Base-by-base conservation (phyloP, 2,329 filamentous ascomycete genomes). In the Apiospora arundinis region DNA sequence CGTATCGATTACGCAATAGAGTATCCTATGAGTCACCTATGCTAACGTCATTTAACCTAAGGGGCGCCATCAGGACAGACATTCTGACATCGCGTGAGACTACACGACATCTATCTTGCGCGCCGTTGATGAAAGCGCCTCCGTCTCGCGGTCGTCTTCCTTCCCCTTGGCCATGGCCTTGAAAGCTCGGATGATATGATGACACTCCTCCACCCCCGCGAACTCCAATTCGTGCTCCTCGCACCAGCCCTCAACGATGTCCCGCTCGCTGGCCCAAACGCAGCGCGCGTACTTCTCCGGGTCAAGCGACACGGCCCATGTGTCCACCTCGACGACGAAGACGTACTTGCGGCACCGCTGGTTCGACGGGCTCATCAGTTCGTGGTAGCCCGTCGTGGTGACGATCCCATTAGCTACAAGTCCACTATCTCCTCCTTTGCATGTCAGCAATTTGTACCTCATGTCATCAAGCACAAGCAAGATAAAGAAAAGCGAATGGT, bases 341-440 rank as follows among this genome's bases (percentile, higher is more conserved):
- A 23, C 63, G 63, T 67, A 67, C 63, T 67, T 67, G 40, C 42
- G 63, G 63, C 63, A 28, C 42, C 40, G 9, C 42, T 45, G 21
- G 14, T 40, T n/a, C 63, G 63, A 67, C 42, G 5, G 63, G 12
- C 25, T 16, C 40, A 21, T 44, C 37, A 66, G 21, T 6, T 67
- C 63, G 23, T 67, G 2, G 63, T 45, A 67, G n/a, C 63, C 63
- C 6, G 40, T 45, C 28, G 52, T n/a, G 52, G 52, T 16, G 28
- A 37, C 28, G 7, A 37, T 37, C 8, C 12, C 32, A 7, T 60
- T 60, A 16, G 52, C 28, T 18, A 16, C 18, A 16, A 37, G 52
- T 11, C 52, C 52, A 37, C 52, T 60, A 21, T 28, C 4, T 25
- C 25, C 52, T 9, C 52, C 3, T 25, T 3, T 25, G 25, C 14